Evolutionary conservation across 495 filamentous ascomycete species (phyloP).

Genomic region (Trichoderma parareesei): DNA sequence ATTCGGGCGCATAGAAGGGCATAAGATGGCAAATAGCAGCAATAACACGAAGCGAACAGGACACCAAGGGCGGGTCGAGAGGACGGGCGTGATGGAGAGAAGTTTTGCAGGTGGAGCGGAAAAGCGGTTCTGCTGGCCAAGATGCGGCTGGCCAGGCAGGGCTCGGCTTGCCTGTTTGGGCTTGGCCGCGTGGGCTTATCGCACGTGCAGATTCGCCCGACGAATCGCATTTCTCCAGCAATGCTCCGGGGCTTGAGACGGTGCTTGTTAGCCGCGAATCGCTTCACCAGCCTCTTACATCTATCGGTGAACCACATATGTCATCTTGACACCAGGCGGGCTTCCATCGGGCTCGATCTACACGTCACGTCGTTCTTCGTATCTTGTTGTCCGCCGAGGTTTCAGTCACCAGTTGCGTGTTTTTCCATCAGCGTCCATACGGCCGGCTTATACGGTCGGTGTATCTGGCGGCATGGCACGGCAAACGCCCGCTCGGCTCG

Average conservation of each 20-base stretch:
- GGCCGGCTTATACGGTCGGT: not conserved
- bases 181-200: not conserved
- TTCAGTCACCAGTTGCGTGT: too few species aligned
- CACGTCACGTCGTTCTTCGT: too few species aligned
- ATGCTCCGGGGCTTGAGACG: not conserved
- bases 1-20: not conserved
- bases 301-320: too few species aligned
- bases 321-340: too few species aligned
- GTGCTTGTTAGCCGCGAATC: not conserved
- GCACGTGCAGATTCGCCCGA: not conserved
- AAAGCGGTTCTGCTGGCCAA: slow-evolving; percentile 1
- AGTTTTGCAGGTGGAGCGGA: slow-evolving; percentile 7
- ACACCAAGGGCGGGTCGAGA: not conserved
- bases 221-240: not conserved
- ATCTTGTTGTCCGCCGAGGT: too few species aligned
- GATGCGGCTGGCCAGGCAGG: not conserved
- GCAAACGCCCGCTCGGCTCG: not conserved
- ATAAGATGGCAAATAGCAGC: too few species aligned
- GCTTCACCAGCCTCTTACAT: too few species aligned
- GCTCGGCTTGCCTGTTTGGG: not conserved
- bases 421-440: not conserved
- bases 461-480: not conserved
- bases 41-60: not conserved
- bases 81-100: not conserved
- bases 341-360: too few species aligned